phyloP scores from a whole-genome alignment of 495 filamentous ascomycete species.

The Clavariopsis aquatica region DNA sequence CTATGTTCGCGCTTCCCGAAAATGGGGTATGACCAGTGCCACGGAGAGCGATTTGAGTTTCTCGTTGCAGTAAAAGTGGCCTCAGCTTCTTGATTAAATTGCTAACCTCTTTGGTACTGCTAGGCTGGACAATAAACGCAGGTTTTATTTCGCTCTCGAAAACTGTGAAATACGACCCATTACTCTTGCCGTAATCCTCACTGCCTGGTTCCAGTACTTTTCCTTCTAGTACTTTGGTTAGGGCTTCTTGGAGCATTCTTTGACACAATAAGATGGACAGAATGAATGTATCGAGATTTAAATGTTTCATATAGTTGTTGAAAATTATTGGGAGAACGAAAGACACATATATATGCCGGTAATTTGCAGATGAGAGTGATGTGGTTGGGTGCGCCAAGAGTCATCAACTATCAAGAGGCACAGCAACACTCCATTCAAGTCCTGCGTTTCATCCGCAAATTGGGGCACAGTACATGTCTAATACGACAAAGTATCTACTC shows the following conservation, averaged over 20 bases:
- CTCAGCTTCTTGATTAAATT: background rate
- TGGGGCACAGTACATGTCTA: too few relatives aligned
- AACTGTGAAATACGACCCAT: constrained; percentile 13
- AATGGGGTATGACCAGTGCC: constrained; percentile 26
- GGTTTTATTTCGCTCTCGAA: constrained; percentile 18
- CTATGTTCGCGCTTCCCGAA: constrained; percentile 5
- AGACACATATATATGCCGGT: too few relatives aligned
- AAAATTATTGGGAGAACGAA: too few relatives aligned
- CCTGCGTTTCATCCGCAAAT: too few relatives aligned
- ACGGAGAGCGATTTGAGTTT: constrained; percentile 8
- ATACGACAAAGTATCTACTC: too few relatives aligned
- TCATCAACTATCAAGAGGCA: too few relatives aligned
- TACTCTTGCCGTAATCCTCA: constrained; percentile 7
- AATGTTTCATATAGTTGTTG: too few relatives aligned
- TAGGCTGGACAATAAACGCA: constrained; percentile 18
- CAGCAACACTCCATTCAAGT: too few relatives aligned
- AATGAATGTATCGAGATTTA: too few relatives aligned
- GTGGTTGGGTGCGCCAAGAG: too few relatives aligned
- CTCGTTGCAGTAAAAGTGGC: background rate
- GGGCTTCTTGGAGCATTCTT: background rate
- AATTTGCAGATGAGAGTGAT: too few relatives aligned
- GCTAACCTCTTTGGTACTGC: constrained; percentile 14
- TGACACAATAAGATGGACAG: too few relatives aligned
- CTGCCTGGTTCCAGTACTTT: constrained; percentile 11
- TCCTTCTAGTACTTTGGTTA: constrained; percentile 3